Evolutionary conservation across 129 eudicot genomes (phyloP), one percentile per base, ranked within the genome.

Genomic region (Escallonia herrerae): DNA sequence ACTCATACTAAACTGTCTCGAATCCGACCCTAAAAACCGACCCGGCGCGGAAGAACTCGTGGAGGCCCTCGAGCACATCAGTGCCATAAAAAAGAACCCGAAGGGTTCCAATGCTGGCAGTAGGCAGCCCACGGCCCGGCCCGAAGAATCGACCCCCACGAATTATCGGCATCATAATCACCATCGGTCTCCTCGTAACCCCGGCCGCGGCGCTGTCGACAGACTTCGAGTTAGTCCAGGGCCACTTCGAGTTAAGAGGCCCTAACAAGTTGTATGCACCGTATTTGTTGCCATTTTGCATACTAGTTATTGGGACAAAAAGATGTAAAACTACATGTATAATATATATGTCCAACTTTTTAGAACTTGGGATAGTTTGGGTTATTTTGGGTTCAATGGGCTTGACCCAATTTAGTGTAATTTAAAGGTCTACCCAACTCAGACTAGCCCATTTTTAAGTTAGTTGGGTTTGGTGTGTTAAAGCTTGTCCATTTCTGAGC

Each of bases 31-130:
- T 0, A 81, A 79, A 38, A 65, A 71, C 9, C 68, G 95, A 60
- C 96, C 96, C 10, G 44, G 73, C n/a, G 86, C 79, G 90, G 68
- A 75, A 45, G 79, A 83, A 44, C 79, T 86, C n/a, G 71, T 85
- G 70, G 63, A 11, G 8, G 40, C 14, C 48, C 68, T 85, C 61
- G 75, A 76, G 70, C 64, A 39, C 10, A 76, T 85, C 3, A 54
- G 53, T 51, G 60, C 48, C 54, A 77, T 83, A 40, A 63, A 47
- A 53, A 52, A 52, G 66, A 72, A 76, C 46, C 83, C 81, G 5
- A 69, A 56, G 60, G 81, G 64, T 49, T 9, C 62, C 12, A 81
- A 65, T 65, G 48, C 68, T 3, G 75, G 70, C 44, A 33, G 45
- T 37, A 50, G 42, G 3, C 49, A 68, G n/a, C 7, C 13, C 13